Evolutionary conservation across 306 rosid species (phyloP).

Genomic region (Dalbergia oliveri): DNA sequence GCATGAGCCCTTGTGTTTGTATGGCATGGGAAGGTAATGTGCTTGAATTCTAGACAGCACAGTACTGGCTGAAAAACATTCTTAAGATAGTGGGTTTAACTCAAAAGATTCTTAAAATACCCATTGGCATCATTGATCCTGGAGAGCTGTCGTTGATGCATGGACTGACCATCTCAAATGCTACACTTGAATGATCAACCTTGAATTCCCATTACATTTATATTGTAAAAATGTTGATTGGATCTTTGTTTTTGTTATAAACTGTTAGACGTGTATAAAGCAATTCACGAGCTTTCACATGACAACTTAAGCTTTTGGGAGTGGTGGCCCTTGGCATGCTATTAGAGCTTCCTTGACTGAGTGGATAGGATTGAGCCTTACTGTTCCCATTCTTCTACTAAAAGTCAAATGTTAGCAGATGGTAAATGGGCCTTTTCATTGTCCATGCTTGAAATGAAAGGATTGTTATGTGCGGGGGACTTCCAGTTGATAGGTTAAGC

Average conservation of each 20-base stretch:
- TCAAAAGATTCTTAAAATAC: background rate
- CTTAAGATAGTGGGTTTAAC: too few species aligned
- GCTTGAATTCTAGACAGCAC: background rate
- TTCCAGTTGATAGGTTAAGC: background rate
- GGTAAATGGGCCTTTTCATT: too few species aligned
- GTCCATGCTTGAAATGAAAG: too few species aligned
- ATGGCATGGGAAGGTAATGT: background rate
- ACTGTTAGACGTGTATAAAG: too few species aligned
- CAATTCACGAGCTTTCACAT: too few species aligned
- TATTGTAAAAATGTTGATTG: background rate
- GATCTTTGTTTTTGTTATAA: background rate
- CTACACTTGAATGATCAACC: background rate
- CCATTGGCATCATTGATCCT: conserved; percentile 2
- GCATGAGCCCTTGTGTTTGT: background rate
- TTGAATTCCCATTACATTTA: conserved; percentile 12
- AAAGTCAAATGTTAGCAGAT: too few species aligned
- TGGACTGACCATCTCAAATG: conserved; percentile 20
- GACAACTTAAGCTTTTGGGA: too few species aligned
- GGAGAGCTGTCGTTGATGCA: background rate
- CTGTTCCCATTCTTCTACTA: too few species aligned
- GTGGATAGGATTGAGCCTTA: too few species aligned
- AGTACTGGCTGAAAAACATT: background rate
- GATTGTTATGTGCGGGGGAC: background rate
- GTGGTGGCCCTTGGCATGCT: too few species aligned
- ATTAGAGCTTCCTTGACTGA: too few species aligned